phyloP scores from a whole-genome alignment of 2,329 filamentous ascomycete species.

The Nemania sp. region DNA sequence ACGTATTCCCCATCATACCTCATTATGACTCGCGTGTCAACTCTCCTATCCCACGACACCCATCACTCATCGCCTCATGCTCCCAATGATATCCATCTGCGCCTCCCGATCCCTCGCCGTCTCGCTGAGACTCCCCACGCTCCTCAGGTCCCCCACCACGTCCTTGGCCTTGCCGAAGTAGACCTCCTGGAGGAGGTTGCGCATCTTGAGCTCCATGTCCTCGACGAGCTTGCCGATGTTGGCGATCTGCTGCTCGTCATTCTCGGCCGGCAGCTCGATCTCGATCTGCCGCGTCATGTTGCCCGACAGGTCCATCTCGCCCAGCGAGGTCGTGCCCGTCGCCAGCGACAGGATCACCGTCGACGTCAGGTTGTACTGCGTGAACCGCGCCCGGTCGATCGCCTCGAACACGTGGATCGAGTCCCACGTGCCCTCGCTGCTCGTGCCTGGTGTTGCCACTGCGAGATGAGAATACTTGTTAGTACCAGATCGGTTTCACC shows the following conservation, averaged over 20 bases:
- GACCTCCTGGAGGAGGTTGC: slow-evolving; percentile 96
- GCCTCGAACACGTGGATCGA: slow-evolving; percentile 99
- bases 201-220: slow-evolving; percentile 99
- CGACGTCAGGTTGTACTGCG: slow-evolving; percentile 97
- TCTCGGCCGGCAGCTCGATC: slow-evolving; percentile 88
- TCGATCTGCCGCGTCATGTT: slow-evolving; percentile 99
- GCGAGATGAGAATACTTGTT: slow-evolving; percentile 2
- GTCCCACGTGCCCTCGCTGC: slow-evolving; percentile 89
- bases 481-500: neutral
- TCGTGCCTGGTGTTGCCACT: slow-evolving; percentile 75
- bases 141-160: slow-evolving; percentile 94
- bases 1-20: neutral
- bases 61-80: slow-evolving; percentile 52
- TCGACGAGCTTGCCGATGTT: slow-evolving; percentile 96
- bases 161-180: slow-evolving; percentile 99
- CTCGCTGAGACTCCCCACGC: slow-evolving; percentile 85
- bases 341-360: slow-evolving; percentile 94
- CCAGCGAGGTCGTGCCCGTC: slow-evolving; percentile 69
- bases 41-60: neutral
- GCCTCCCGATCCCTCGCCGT: slow-evolving; percentile 84
- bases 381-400: slow-evolving; percentile 88
- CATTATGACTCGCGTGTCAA: neutral
- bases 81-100: slow-evolving; percentile 87
- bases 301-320: slow-evolving; percentile 90
- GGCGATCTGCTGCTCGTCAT: slow-evolving; percentile 91